Conservation (phyloP, 2,329 filamentous ascomycete genomes). For the Fusarium protoensiforme region DNA sequence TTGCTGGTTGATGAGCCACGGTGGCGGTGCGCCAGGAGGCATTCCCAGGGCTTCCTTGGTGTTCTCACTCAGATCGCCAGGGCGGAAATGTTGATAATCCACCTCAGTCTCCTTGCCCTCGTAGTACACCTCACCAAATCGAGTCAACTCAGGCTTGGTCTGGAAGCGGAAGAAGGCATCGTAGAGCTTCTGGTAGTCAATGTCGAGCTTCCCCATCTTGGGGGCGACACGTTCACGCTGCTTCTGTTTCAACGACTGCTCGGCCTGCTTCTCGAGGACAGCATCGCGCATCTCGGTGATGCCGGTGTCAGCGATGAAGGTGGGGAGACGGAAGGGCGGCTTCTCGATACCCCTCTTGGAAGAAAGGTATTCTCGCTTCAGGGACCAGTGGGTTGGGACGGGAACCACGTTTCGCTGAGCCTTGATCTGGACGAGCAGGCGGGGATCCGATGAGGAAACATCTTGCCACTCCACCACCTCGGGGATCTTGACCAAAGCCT, state of each 20-base stretch:
- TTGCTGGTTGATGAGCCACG: constrained; percentile 98
- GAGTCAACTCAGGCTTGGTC: constrained; percentile 92
- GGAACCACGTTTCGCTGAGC: constrained; percentile 95
- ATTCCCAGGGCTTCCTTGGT: constrained; percentile 94
- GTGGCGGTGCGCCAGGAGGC: constrained; percentile 89
- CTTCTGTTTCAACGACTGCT: constrained; percentile 92
- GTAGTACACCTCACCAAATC: constrained; percentile 99
- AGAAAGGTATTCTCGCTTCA: constrained; percentile 97
- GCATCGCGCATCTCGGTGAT: constrained; percentile 99
- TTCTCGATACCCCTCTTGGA: constrained; percentile 98
- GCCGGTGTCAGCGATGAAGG: constrained; percentile 97
- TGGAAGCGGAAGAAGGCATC: constrained; percentile 99
- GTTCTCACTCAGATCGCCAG: constrained; percentile 89
- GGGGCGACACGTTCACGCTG: constrained; percentile 93
- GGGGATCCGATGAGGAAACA: constrained; percentile 88
- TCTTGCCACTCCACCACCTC: constrained; percentile 99
- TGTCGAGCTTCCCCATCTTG: constrained; percentile 97
- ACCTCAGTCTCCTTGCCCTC: constrained; percentile 99
- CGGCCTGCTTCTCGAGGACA: constrained; percentile 93
- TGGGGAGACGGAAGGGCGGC: constrained; percentile 88
- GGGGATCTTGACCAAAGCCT: constrained; percentile 88
- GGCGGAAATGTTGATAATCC: constrained; percentile 88
- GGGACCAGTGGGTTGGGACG: constrained; percentile 91
- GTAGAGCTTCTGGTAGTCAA: constrained; percentile 98
- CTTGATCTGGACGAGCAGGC: constrained; percentile 92